Evolutionary conservation across 192 early-diverging fungal genomes (phyloP).

Genomic region (Entomortierella lignicola): DNA sequence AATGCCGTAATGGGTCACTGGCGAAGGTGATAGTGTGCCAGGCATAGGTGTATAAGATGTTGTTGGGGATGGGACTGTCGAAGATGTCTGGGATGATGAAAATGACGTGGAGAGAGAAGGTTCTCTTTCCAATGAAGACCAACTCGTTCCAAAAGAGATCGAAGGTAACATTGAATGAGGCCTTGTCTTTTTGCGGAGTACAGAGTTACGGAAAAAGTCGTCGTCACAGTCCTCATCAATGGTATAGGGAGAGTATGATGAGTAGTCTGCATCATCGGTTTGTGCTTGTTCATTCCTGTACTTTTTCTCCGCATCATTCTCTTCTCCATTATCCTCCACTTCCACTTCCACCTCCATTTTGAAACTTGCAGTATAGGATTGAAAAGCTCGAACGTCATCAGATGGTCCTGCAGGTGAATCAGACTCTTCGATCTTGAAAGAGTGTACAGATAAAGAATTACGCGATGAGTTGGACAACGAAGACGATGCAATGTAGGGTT

Average conservation of each 20-base stretch:
- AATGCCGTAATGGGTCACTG: constrained; percentile 8
- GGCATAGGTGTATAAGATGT: constrained; percentile 11
- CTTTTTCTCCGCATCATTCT: background rate
- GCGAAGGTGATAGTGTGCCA: background rate
- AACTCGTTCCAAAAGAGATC: background rate
- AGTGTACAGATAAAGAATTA: too few species aligned
- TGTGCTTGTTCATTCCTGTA: background rate
- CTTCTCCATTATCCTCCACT: background rate
- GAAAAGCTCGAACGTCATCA: too few species aligned
- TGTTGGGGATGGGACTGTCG: constrained; percentile 13
- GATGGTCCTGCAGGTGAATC: too few species aligned
- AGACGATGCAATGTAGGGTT: too few species aligned
- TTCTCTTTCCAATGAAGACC: background rate
- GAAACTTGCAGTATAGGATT: too few species aligned
- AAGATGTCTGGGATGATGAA: constrained; percentile 17
- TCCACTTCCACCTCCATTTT: background rate
- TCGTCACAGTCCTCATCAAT: constrained; percentile 53
- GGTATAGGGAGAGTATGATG: constrained; percentile 25
- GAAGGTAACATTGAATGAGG: background rate
- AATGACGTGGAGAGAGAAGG: constrained; percentile 15
- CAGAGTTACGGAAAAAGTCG: constrained; percentile 51
- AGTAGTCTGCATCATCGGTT: background rate
- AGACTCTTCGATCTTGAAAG: too few species aligned
- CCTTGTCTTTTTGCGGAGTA: constrained; percentile 28
- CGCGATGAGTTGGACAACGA: too few species aligned